These are phyloP conservation scores for Aspergillus leporis DNA, from an alignment of 495 filamentous ascomycete species.

Conservation along the genomic window DNA sequence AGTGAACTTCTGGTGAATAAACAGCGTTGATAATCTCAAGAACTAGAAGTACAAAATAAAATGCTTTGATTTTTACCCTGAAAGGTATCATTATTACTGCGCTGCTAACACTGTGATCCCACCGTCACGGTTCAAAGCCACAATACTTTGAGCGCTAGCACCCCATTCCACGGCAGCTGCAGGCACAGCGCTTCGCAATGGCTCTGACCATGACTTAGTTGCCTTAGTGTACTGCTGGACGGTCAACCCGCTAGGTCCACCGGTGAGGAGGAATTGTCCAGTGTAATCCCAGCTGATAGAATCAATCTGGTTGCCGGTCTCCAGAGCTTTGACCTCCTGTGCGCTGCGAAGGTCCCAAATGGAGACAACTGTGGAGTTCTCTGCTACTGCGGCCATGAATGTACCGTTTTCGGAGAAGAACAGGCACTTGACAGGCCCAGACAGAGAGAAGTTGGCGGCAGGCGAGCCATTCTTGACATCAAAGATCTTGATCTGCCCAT, in stretches of 20 bases:
- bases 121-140: slow-evolving; percentile 73
- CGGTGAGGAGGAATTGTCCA: slow-evolving; percentile 86
- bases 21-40: slow-evolving; percentile 24
- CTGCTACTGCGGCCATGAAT: slow-evolving; percentile 79
- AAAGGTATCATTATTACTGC: slow-evolving; percentile 44
- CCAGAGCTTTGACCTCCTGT: slow-evolving; percentile 72
- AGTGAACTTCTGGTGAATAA: slow-evolving; percentile 25
- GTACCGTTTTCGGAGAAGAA: slow-evolving; percentile 97
- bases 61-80: slow-evolving; percentile 18
- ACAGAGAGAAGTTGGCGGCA: slow-evolving; percentile 69
- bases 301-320: slow-evolving; percentile 73
- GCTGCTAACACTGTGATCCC: slow-evolving; percentile 63
- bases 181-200: slow-evolving; percentile 70
- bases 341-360: slow-evolving; percentile 92
- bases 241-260: slow-evolving; percentile 75
- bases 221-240: slow-evolving; percentile 86
- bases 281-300: slow-evolving; percentile 89
- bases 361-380: slow-evolving; percentile 70
- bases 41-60: slow-evolving; percentile 25
- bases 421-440: slow-evolving; percentile 67
- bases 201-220: slow-evolving; percentile 86
- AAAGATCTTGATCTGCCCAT: slow-evolving; percentile 82
- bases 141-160: slow-evolving; percentile 66
- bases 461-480: slow-evolving; percentile 71
- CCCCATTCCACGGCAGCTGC: slow-evolving; percentile 79